Conservation (phyloP, 225 moss, liverwort and hornwort species). For the Takakia lepidozioides region DNA sequence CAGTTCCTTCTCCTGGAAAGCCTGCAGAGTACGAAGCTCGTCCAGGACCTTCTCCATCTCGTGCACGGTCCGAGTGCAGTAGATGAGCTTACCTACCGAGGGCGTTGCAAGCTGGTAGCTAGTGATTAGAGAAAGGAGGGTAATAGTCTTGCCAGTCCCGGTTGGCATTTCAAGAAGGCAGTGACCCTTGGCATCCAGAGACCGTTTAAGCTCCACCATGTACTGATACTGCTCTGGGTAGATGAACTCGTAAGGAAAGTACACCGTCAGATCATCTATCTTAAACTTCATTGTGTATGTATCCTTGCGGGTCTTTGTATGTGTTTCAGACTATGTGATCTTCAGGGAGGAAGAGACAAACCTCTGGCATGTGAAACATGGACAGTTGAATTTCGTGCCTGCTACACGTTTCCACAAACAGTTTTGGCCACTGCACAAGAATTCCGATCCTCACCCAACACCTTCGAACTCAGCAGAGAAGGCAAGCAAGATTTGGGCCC, state of each 20-base stretch:
- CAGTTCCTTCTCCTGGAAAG: conserved; percentile 80
- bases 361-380: too few species aligned
- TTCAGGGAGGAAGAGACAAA: too few species aligned
- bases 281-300: conserved; percentile 72
- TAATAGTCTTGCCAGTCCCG: conserved; percentile 96
- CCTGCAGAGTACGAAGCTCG: conserved; percentile 86
- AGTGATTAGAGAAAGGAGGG: conserved; percentile 85
- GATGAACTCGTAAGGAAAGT: conserved; percentile 92
- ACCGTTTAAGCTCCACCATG: conserved; percentile 91
- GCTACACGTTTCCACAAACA: too few species aligned
- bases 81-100: conserved; percentile 72
- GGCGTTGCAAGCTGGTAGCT: conserved; percentile 85
- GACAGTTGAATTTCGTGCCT: too few species aligned
- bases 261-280: conserved; percentile 86
- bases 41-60: conserved; percentile 99
- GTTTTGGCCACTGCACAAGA: too few species aligned
- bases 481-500: too few species aligned
- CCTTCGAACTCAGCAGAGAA: too few species aligned
- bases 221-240: conserved; percentile 99
- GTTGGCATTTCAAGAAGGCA: conserved; percentile 98
- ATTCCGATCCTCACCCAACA: too few species aligned
- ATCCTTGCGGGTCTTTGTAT: background rate
- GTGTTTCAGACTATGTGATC: too few species aligned
- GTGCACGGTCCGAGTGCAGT: conserved; percentile 96
- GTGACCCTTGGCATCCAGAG: conserved; percentile 91